A percentile compares a stretch with the other conserved stretches of the same genome.
Evolutionary conservation across 2,329 filamentous ascomycete species (phyloP).

Genomic region (Chrysoporthe puriensis): DNA sequence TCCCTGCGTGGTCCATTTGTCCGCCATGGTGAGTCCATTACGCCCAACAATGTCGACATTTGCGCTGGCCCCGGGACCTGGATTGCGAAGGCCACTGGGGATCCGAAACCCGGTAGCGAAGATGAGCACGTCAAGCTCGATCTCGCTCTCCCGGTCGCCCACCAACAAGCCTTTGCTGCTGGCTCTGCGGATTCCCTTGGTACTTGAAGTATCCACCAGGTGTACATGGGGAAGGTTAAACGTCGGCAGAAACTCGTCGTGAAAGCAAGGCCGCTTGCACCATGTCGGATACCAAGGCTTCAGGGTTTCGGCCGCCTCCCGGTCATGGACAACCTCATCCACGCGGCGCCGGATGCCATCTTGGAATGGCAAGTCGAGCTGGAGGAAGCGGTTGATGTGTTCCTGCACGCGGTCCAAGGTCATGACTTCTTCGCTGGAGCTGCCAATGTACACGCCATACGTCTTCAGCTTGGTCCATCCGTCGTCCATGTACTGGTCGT

Average conservation of each 20-base stretch:
- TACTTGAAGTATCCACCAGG: conserved; percentile 51
- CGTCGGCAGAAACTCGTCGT: conserved; percentile 49
- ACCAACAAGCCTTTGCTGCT: conserved; percentile 11
- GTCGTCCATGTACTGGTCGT: conserved; percentile 44
- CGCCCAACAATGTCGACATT: conserved; percentile 27
- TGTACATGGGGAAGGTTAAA: conserved; percentile 55
- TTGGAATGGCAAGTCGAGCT: conserved; percentile 46
- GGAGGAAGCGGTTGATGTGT: conserved; percentile 43
- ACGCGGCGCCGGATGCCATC: conserved; percentile 46
- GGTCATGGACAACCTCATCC: conserved; percentile 47
- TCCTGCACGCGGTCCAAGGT: conserved; percentile 39
- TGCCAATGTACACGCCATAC: conserved; percentile 10
- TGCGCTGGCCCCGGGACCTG: conserved; percentile 28
- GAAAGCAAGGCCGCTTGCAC: conserved; percentile 58
- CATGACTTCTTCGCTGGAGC: conserved; percentile 37
- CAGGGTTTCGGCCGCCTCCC: conserved; percentile 44
- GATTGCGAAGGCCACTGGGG: background rate
- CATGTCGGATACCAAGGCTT: conserved; percentile 55
- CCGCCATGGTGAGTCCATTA: conserved; percentile 24
- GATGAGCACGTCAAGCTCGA: conserved; percentile 27
- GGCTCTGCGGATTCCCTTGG: conserved; percentile 38
- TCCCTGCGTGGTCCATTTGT: conserved; percentile 29
- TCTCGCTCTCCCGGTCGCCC: conserved; percentile 3
- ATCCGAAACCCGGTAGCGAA: conserved; percentile 30
- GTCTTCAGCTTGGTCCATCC: conserved; percentile 42